These are phyloP conservation scores for Ophiostoma sp. DNA, from an alignment of 2,329 filamentous ascomycete genomes.

Conservation along the genomic window DNA sequence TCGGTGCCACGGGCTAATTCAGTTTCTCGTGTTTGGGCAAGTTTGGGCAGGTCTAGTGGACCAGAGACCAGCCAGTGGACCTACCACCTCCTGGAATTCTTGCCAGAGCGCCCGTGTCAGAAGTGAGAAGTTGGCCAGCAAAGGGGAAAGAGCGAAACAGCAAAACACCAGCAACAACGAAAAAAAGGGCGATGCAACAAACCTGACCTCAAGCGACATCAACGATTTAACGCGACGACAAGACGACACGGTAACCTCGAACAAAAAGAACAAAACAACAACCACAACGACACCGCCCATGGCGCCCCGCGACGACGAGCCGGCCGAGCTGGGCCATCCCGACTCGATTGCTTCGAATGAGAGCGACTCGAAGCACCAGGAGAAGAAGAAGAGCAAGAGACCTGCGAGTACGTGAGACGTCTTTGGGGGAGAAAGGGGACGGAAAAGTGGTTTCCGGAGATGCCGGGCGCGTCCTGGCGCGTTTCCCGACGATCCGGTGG, in stretches of 20 bases:
- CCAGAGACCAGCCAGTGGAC: not conserved
- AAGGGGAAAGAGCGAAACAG: not conserved
- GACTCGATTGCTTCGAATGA: slow-evolving; percentile 60
- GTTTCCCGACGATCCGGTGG: slow-evolving; percentile 20
- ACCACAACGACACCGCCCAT: not conserved
- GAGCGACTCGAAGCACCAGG: slow-evolving; percentile 51
- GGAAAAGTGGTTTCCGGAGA: not conserved
- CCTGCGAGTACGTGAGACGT: slow-evolving; percentile 69
- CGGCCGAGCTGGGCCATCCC: slow-evolving; percentile 44
- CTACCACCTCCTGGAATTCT: slow-evolving; percentile 8
- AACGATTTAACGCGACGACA: not conserved
- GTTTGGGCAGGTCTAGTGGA: not conserved
- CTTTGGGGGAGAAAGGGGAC: not conserved
- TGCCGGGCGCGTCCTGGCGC: not conserved
- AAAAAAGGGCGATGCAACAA: slow-evolving; percentile 5
- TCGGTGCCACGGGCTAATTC: slow-evolving; percentile 7
- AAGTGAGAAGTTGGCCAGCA: not conserved
- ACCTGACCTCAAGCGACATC: not conserved
- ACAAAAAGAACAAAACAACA: not conserved
- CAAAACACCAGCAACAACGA: not conserved
- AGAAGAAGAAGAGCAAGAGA: slow-evolving; percentile 88
- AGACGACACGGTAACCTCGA: not conserved
- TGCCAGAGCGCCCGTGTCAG: not conserved
- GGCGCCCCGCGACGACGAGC: slow-evolving; percentile 32
- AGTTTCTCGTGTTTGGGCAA: slow-evolving; percentile 18